Evolutionary conservation across 495 filamentous ascomycete genomes (phyloP).

Genomic region (Penicillium fimorum): DNA sequence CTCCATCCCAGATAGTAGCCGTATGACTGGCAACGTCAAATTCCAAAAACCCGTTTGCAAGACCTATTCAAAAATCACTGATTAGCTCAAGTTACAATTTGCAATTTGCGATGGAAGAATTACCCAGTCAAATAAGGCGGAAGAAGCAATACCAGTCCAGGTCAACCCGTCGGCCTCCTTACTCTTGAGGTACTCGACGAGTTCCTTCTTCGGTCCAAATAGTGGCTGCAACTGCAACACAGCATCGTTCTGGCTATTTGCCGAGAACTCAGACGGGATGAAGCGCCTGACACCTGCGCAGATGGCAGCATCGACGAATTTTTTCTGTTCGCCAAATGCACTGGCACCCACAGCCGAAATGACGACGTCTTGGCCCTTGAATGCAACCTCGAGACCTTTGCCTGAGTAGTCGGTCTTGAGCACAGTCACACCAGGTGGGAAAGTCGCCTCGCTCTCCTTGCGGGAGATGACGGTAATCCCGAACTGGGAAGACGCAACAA

Average conservation of each 20-base stretch:
- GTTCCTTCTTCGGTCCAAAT: constrained; percentile 43
- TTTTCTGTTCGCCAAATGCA: constrained; percentile 41
- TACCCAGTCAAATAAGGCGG: constrained; percentile 54
- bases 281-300: constrained; percentile 60
- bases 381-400: constrained; percentile 40
- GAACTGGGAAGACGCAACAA: constrained; percentile 47
- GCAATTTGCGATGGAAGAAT: neutral
- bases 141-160: constrained; percentile 51
- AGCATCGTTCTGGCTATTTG: constrained; percentile 31
- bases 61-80: constrained; percentile 20
- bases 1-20: constrained; percentile 47
- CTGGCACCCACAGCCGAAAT: constrained; percentile 38
- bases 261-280: constrained; percentile 35
- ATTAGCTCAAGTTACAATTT: neutral
- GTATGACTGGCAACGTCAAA: constrained; percentile 41
- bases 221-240: constrained; percentile 41
- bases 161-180: constrained; percentile 41
- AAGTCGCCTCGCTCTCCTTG: constrained; percentile 35
- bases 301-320: constrained; percentile 58
- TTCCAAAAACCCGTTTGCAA: constrained; percentile 44
- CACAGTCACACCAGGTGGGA: constrained; percentile 38
- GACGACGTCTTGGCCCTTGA: constrained; percentile 50
- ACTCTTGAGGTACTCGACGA: constrained; percentile 45
- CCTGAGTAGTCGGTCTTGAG: constrained; percentile 63
- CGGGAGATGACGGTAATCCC: constrained; percentile 54